Evolutionary conservation across 2,329 filamentous ascomycete species (phyloP).

Genomic region (Colletotrichum chrysophilum): DNA sequence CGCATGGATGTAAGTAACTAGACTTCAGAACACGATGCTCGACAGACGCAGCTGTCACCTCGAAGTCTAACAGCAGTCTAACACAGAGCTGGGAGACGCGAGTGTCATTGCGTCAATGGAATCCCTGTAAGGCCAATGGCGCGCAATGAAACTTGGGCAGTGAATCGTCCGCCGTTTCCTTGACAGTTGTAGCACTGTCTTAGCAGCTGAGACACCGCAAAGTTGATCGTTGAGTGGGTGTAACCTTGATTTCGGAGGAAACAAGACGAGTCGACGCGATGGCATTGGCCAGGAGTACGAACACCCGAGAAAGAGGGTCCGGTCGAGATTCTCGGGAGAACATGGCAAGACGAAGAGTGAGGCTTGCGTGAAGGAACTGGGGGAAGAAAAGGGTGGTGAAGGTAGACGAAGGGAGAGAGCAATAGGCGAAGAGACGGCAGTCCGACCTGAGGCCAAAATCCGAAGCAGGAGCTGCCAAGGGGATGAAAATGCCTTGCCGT

Average conservation of each 20-base stretch:
- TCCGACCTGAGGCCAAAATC: neutral
- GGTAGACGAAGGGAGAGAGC: neutral
- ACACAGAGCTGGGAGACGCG: fast-evolving
- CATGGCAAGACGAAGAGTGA: neutral
- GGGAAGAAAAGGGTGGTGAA: neutral
- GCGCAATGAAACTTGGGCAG: fast-evolving
- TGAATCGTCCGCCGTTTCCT: neutral
- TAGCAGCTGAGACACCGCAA: neutral
- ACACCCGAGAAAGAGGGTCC: neutral
- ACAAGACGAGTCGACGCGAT: neutral
- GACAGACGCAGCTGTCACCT: neutral
- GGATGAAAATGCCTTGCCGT: neutral
- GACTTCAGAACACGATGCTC: neutral
- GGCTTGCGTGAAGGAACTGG: neutral
- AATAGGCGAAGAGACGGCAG: neutral
- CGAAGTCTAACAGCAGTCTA: neutral
- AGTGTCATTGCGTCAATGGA: neutral
- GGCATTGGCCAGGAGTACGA: neutral
- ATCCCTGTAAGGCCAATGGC: neutral
- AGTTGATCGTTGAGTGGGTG: neutral
- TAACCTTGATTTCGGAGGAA: neutral
- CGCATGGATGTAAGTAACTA: neutral
- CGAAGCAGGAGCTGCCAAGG: neutral
- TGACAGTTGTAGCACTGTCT: neutral
- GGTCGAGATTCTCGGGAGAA: neutral